A percentile compares a stretch with the other conserved stretches of the same genome.
Conservation (phyloP, 306 rosid genomes). For the Cicer bijugum region DNA sequence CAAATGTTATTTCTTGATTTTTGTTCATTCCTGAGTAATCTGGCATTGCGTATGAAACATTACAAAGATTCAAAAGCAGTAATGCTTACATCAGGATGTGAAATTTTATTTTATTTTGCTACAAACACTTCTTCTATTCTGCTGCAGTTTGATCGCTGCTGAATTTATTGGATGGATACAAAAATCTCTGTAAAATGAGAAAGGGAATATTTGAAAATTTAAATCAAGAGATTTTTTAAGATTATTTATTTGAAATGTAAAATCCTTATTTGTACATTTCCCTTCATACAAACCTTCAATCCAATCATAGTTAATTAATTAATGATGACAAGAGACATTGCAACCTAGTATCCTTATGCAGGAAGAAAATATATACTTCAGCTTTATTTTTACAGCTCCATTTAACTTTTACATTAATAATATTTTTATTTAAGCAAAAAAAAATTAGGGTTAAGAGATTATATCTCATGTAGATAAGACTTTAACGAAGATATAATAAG, state of each 20-base stretch:
- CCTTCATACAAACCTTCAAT: not conserved
- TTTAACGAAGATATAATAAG: too few relatives aligned
- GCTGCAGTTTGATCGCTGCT: not conserved
- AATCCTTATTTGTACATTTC: not conserved
- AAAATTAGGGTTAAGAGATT: too few relatives aligned
- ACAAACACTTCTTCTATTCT: not conserved
- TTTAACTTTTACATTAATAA: not conserved
- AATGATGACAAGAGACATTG: not conserved
- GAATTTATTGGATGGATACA: not conserved
- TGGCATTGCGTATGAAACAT: constrained; percentile 43
- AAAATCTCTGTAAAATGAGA: not conserved
- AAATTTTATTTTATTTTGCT: not conserved
- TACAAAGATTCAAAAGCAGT: constrained; percentile 34
- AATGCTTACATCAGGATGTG: constrained; percentile 13
- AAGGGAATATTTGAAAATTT: not conserved
- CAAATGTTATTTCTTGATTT: not conserved
- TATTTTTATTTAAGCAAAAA: too few relatives aligned
- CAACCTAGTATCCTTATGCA: not conserved
- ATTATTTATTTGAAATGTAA: not conserved
- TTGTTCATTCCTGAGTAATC: constrained; percentile 9
- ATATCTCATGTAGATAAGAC: too few relatives aligned
- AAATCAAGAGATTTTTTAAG: not conserved
- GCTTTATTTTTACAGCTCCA: not conserved
- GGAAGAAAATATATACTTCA: not conserved
- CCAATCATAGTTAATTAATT: not conserved